phyloP scores from a whole-genome alignment of 768 basidiomycete species.

The Tylopilus balloui region DNA sequence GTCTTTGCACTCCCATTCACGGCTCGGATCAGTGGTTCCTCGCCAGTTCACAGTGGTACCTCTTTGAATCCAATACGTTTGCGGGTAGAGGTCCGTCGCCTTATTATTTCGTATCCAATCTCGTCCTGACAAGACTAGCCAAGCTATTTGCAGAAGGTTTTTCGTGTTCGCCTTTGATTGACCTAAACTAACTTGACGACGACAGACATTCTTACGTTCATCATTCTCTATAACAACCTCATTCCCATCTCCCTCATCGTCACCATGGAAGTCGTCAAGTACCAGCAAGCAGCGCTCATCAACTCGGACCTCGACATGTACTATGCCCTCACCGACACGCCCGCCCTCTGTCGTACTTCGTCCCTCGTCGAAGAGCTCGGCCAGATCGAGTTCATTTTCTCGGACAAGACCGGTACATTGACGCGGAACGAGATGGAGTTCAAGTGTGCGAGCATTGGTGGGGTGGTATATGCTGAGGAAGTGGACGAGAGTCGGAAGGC shows the following conservation, averaged over 20 bases:
- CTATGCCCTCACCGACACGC: slow-evolving; percentile 89
- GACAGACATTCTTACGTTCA: slow-evolving; percentile 92
- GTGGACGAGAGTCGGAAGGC: slow-evolving; percentile 85
- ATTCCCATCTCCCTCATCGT: slow-evolving; percentile 99
- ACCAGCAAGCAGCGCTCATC: slow-evolving; percentile 94
- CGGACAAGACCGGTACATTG: slow-evolving; percentile 91
- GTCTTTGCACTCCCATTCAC: background rate
- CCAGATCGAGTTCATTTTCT: slow-evolving; percentile 95
- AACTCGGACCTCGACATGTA: slow-evolving; percentile 99
- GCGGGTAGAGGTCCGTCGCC: slow-evolving; percentile 53
- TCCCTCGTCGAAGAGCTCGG: slow-evolving; percentile 97
- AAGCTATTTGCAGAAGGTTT: slow-evolving; percentile 81
- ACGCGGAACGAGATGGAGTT: slow-evolving; percentile 99
- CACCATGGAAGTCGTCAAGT: slow-evolving; percentile 99
- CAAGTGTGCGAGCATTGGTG: slow-evolving; percentile 82
- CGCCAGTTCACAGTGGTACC: slow-evolving; percentile 85
- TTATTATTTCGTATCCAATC: background rate
- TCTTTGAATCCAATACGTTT: slow-evolving; percentile 59
- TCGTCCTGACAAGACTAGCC: slow-evolving; percentile 38
- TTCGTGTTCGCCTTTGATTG: slow-evolving; percentile 1
- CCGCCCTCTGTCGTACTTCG: slow-evolving; percentile 95
- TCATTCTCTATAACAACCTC: slow-evolving; percentile 98
- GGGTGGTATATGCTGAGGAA: slow-evolving; percentile 82
- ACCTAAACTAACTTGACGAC: slow-evolving; percentile 7
- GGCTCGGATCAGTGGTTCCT: slow-evolving; percentile 66